phyloP scores from a whole-genome alignment of 2,329 filamentous ascomycete genomes.

The Colletotrichum sp. region DNA sequence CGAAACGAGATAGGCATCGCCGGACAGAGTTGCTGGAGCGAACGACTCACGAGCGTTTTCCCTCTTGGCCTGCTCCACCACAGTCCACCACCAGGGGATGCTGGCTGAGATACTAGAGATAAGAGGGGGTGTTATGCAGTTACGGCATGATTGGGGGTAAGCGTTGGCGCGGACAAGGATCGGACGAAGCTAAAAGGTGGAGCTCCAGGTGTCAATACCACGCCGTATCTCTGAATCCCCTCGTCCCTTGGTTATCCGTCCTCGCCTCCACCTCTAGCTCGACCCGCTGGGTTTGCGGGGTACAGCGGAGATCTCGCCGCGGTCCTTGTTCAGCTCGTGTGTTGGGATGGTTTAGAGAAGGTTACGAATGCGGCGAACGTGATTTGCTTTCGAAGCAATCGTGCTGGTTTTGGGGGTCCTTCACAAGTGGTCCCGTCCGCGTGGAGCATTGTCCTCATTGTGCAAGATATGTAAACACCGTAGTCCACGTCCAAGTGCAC shows the following conservation, averaged over 20 bases:
- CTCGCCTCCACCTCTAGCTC: slow-evolving; percentile 1
- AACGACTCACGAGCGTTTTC: background rate
- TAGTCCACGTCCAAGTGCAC: background rate
- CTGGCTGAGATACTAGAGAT: background rate
- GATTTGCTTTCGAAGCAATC: background rate
- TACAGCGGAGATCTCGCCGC: slow-evolving; percentile 9
- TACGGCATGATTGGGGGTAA: background rate
- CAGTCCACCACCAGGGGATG: background rate
- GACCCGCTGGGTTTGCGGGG: slow-evolving; percentile 3
- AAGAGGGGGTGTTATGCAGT: background rate
- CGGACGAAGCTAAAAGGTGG: slow-evolving; percentile 11
- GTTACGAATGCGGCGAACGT: background rate
- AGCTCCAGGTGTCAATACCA: slow-evolving; percentile 6
- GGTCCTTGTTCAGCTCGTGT: background rate
- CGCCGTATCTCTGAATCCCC: slow-evolving; percentile 10
- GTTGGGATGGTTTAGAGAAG: background rate
- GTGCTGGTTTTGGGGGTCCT: background rate
- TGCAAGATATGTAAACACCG: background rate
- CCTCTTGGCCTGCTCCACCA: background rate
- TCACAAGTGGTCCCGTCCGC: background rate
- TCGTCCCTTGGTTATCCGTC: background rate
- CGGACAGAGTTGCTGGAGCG: background rate
- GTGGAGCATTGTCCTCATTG: background rate
- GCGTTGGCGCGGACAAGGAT: background rate
- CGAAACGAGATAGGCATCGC: background rate